Evolutionary conservation across 176 grass and related monocot genomes (phyloP).

Genomic region (Musa acuminata): DNA sequence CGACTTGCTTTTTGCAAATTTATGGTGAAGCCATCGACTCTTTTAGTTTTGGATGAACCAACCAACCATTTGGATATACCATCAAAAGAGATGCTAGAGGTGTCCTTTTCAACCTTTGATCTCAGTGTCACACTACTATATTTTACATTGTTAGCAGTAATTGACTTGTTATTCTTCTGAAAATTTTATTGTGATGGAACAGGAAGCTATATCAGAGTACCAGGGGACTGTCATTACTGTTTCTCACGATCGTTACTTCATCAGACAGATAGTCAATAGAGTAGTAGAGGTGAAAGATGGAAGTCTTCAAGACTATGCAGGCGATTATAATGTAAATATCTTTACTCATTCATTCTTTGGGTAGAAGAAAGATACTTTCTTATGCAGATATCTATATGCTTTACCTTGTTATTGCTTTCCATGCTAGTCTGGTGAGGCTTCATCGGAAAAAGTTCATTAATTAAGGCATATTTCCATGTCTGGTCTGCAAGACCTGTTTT

Average conservation of each 20-base stretch:
- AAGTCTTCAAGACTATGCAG: constrained; percentile 77
- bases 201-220: constrained; percentile 98
- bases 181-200: constrained; percentile 23
- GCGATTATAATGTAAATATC: constrained; percentile 86
- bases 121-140: not conserved
- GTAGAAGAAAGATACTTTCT: not conserved
- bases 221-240: constrained; percentile 81
- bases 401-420: not conserved
- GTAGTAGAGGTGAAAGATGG: constrained; percentile 82
- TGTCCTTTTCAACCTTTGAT: constrained; percentile 12
- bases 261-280: constrained; percentile 95
- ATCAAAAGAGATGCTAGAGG: constrained; percentile 99
- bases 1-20: constrained; percentile 99
- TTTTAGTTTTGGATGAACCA: constrained; percentile 93
- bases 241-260: constrained; percentile 92
- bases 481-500: not conserved
- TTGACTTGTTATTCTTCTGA: not conserved
- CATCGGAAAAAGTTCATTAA: not conserved
- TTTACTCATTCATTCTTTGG: not conserved
- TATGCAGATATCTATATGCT: not conserved
- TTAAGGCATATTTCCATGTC: not conserved
- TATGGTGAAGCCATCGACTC: constrained; percentile 96
- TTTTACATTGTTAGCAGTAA: not conserved
- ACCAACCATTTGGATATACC: constrained; percentile 99
- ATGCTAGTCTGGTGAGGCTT: not conserved